These are phyloP conservation scores for Blastobotrys peoriensis DNA, from an alignment of 805 yeast genomes.

Conservation along the genomic window DNA sequence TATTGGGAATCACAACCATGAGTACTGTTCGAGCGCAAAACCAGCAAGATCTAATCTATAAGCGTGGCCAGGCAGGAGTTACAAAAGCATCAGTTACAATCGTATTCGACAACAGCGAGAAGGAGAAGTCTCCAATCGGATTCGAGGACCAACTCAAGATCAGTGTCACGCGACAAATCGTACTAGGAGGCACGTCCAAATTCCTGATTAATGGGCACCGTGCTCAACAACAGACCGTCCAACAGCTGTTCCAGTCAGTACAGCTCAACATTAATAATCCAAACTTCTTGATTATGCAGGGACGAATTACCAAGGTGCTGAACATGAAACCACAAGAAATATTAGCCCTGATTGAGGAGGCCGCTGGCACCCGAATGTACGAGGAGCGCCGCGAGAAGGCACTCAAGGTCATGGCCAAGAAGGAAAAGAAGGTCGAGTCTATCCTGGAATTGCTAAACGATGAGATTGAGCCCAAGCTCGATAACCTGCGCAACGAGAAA, in stretches of 20 bases:
- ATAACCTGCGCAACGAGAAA: constrained; percentile 73
- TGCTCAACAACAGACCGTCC: constrained; percentile 89
- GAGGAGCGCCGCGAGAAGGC: constrained; percentile 93
- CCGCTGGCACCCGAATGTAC: constrained; percentile 95
- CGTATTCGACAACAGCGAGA: constrained; percentile 83
- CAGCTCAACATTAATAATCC: constrained; percentile 96
- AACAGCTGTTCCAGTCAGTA: constrained; percentile 86
- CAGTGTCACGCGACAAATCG: constrained; percentile 86
- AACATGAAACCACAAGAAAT: constrained; percentile 94
- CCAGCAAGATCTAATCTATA: constrained; percentile 88
- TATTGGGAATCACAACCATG: constrained; percentile 93
- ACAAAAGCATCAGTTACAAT: constrained; percentile 96
- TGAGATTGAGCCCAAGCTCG: constrained; percentile 90
- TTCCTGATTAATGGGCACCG: constrained; percentile 92
- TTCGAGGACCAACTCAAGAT: constrained; percentile 72
- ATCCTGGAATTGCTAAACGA: constrained; percentile 67
- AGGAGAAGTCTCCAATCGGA: constrained; percentile 75
- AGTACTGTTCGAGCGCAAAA: constrained; percentile 91
- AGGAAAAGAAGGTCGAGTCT: constrained; percentile 76
- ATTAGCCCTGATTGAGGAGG: constrained; percentile 88
- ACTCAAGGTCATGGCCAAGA: constrained; percentile 83
- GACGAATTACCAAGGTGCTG: constrained; percentile 92
- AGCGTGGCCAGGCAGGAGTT: constrained; percentile 97
- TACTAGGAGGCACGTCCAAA: constrained; percentile 86
- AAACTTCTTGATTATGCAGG: constrained; percentile 96